phyloP scores from a whole-genome alignment of 768 basidiomycete genomes.

The Trichaptum fuscoviolaceum region DNA sequence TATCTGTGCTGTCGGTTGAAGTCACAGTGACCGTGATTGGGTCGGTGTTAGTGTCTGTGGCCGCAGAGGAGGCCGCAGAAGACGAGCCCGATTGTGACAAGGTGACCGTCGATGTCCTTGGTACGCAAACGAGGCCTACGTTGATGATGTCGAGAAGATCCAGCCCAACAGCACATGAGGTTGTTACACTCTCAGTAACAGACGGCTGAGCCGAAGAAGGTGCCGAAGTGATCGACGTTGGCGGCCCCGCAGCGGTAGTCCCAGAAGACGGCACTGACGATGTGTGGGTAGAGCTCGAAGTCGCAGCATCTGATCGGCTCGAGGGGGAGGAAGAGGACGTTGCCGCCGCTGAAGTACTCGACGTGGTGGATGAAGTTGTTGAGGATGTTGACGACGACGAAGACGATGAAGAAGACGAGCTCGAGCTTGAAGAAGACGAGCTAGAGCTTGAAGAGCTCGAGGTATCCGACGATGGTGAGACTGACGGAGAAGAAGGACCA shows the following conservation, averaged over 20 bases:
- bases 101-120: slow-evolving; percentile 8
- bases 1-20: slow-evolving; percentile 10
- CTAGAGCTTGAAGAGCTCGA: slow-evolving; percentile 4
- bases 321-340: slow-evolving; percentile 9
- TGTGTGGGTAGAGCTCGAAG: slow-evolving; percentile 2
- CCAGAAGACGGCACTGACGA: slow-evolving; percentile 1
- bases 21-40: slow-evolving; percentile 1
- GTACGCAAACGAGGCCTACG: slow-evolving; percentile 2
- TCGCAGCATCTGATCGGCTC: background rate
- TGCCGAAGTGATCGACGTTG: slow-evolving; percentile 5
- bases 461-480: background rate
- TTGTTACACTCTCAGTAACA: background rate
- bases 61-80: slow-evolving; percentile 5
- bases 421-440: slow-evolving; percentile 7
- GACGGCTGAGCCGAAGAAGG: slow-evolving; percentile 5
- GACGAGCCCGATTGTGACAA: slow-evolving; percentile 9
- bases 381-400: slow-evolving; percentile 10
- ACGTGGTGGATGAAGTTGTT: slow-evolving; percentile 8
- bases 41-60: slow-evolving; percentile 4
- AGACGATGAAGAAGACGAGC: slow-evolving; percentile 4
- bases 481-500: background rate
- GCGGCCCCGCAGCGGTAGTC: slow-evolving; percentile 2
- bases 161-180: slow-evolving; percentile 6
- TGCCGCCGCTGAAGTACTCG: slow-evolving; percentile 9
- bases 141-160: slow-evolving; percentile 1